Percentiles rank a stretch among this genome's conserved stretches.
These are phyloP conservation scores for Phialophora tarda DNA, from an alignment of 2,329 filamentous ascomycete genomes.

Conservation along the genomic window DNA sequence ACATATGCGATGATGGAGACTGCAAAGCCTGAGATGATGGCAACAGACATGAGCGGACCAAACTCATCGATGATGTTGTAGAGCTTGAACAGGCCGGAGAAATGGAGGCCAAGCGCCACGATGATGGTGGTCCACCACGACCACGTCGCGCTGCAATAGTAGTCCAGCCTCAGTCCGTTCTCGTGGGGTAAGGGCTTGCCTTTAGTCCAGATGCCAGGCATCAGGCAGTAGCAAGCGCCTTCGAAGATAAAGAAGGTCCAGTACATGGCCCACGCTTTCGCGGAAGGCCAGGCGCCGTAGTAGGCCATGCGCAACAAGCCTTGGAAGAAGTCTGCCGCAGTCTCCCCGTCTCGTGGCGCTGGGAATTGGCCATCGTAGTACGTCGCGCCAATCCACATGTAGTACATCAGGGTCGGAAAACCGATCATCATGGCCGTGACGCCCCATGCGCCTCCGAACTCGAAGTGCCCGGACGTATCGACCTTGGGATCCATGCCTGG, in stretches of 20 bases:
- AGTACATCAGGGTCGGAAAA: conserved; percentile 96
- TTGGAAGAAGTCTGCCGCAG: conserved; percentile 70
- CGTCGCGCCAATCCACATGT: conserved; percentile 96
- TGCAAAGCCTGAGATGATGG: conserved; percentile 86
- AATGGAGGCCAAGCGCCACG: conserved; percentile 73
- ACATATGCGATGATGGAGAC: conserved; percentile 84
- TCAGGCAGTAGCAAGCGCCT: conserved; percentile 77
- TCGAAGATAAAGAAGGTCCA: conserved; percentile 92
- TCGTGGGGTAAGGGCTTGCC: conserved; percentile 86
- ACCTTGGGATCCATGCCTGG: conserved; percentile 51
- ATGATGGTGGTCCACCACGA: conserved; percentile 87
- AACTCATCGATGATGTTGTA: conserved; percentile 96
- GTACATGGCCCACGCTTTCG: conserved; percentile 89
- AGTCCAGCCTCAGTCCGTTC: conserved; percentile 82
- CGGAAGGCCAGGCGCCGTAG: conserved; percentile 80
- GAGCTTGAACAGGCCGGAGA: conserved; percentile 82
- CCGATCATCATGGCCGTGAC: conserved; percentile 84
- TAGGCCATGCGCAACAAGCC: conserved; percentile 77
- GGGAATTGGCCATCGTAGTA: conserved; percentile 90
- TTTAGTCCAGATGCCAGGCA: conserved; percentile 85
- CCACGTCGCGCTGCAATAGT: conserved; percentile 90
- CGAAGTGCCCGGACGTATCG: conserved; percentile 62
- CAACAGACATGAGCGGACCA: conserved; percentile 87
- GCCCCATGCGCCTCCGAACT: conserved; percentile 88
- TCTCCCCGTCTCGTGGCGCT: conserved; percentile 67